Evolutionary conservation across 2,329 filamentous ascomycete species (phyloP).

Genomic region (Lachnellula cervina): DNA sequence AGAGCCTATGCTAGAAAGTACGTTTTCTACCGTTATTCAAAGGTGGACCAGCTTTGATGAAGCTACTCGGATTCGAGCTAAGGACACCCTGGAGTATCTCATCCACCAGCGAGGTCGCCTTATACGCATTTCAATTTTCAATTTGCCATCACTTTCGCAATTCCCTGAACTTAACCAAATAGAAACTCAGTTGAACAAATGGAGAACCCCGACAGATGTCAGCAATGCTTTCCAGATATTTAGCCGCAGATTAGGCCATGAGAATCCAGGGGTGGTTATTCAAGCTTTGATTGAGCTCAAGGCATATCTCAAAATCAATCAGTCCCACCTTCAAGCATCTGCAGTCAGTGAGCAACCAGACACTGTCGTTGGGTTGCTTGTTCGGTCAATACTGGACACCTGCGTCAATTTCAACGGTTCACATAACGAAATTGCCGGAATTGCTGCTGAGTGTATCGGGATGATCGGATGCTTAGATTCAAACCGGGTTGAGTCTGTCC

Average conservation of each 20-base stretch:
- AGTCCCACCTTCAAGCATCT: slow-evolving; percentile 73
- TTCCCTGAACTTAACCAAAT: slow-evolving; percentile 66
- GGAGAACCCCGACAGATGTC: slow-evolving; percentile 62
- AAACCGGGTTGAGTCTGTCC: slow-evolving; percentile 76
- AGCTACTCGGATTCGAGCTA: slow-evolving; percentile 53
- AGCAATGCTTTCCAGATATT: slow-evolving; percentile 68
- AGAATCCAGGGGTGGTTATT: slow-evolving; percentile 79
- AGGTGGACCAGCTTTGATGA: slow-evolving; percentile 69
- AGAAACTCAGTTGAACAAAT: slow-evolving; percentile 57
- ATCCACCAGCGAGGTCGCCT: slow-evolving; percentile 35
- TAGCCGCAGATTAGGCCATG: slow-evolving; percentile 68
- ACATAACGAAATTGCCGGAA: slow-evolving; percentile 60
- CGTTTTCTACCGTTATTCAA: slow-evolving; percentile 78
- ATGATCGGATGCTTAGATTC: slow-evolving; percentile 88
- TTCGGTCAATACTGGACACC: slow-evolving; percentile 78
- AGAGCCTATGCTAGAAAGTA: slow-evolving; percentile 76
- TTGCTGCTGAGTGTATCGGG: slow-evolving; percentile 80
- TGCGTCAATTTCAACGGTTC: slow-evolving; percentile 72
- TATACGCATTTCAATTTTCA: slow-evolving; percentile 63
- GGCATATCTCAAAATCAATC: slow-evolving; percentile 66
- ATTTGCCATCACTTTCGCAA: slow-evolving; percentile 70
- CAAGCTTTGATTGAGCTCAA: slow-evolving; percentile 76
- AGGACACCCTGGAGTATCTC: slow-evolving; percentile 53
- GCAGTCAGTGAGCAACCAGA: slow-evolving; percentile 81
- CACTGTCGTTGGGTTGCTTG: slow-evolving; percentile 63